These are phyloP conservation scores for Cryphonectria parasitica DNA, from an alignment of 2,329 filamentous ascomycete species.

Conservation along the genomic window DNA sequence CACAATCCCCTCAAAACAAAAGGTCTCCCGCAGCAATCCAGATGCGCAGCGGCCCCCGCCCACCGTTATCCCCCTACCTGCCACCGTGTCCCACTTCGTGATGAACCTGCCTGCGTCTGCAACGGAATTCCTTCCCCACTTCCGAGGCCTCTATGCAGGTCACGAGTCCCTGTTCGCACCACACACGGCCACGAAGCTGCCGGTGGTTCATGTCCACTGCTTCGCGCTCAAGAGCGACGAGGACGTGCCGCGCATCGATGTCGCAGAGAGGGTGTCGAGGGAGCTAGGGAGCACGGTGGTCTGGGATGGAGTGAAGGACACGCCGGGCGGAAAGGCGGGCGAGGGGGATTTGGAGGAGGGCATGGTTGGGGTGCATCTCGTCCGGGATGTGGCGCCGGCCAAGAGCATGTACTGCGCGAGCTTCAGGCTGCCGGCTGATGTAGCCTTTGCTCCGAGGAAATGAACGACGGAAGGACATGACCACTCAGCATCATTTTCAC, in stretches of 20 bases:
- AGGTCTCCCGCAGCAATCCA: slow-evolving; percentile 38
- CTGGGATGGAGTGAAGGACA: slow-evolving; percentile 43
- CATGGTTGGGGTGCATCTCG: slow-evolving; percentile 65
- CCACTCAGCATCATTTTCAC: slow-evolving; percentile 1
- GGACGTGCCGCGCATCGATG: slow-evolving; percentile 65
- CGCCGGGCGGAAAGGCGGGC: slow-evolving; percentile 38
- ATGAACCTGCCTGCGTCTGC: slow-evolving; percentile 97
- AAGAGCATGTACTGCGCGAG: slow-evolving; percentile 98
- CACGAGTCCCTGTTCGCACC: slow-evolving; percentile 68
- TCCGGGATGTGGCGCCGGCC: slow-evolving; percentile 86
- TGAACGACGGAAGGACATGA: slow-evolving; percentile 13
- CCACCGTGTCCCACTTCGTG: slow-evolving; percentile 87
- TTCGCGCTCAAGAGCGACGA: slow-evolving; percentile 84
- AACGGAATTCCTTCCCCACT: slow-evolving; percentile 76
- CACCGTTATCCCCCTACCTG: slow-evolving; percentile 61
- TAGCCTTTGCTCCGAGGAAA: slow-evolving; percentile 69
- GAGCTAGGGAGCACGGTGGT: slow-evolving; percentile 63
- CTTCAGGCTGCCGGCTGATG: slow-evolving; percentile 80
- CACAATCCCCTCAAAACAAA: slow-evolving; percentile 53
- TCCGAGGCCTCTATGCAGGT: slow-evolving; percentile 79
- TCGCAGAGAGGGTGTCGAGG: slow-evolving; percentile 68
- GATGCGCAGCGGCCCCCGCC: slow-evolving; percentile 36
- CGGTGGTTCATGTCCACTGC: slow-evolving; percentile 91
- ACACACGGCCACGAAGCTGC: slow-evolving; percentile 63
- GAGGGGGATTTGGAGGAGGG: slow-evolving; percentile 51